Evolutionary conservation across 2,329 filamentous ascomycete genomes (phyloP).

Genomic region (Aspergillus sp.): DNA sequence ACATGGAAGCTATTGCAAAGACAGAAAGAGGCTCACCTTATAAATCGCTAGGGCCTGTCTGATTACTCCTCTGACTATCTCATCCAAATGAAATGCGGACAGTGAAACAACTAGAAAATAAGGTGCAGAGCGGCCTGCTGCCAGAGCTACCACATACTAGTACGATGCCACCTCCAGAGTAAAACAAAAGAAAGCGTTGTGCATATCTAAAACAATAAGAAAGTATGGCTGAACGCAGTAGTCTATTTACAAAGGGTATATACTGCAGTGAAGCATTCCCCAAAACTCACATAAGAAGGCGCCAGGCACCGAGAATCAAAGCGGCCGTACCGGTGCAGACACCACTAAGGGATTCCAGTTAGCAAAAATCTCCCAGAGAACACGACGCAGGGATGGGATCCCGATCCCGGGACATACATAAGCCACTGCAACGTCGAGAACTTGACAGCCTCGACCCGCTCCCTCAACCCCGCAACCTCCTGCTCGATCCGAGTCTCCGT

Average conservation of each 20-base stretch:
- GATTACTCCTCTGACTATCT: too few relatives aligned
- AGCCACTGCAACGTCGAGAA: conserved; percentile 97
- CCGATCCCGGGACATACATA: conserved; percentile 70
- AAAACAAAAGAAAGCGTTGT: too few relatives aligned
- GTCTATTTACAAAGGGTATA: background rate
- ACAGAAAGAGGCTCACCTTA: too few relatives aligned
- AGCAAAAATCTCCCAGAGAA: conserved; percentile 11
- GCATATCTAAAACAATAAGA: too few relatives aligned
- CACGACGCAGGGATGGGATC: background rate
- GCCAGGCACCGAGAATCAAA: conserved; percentile 58
- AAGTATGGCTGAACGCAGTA: too few relatives aligned
- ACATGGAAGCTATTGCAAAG: too few relatives aligned
- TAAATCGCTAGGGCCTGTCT: too few relatives aligned
- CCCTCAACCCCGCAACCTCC: conserved; percentile 80
- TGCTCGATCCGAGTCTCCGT: conserved; percentile 98
- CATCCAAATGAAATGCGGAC: too few relatives aligned
- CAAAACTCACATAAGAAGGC: conserved; percentile 49
- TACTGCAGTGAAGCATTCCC: background rate
- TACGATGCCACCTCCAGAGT: too few relatives aligned
- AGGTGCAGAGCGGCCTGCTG: too few relatives aligned
- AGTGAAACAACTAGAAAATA: too few relatives aligned
- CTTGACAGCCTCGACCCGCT: conserved; percentile 94
- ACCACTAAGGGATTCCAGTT: conserved; percentile 39
- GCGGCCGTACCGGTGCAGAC: conserved; percentile 58
- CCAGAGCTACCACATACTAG: too few relatives aligned